phyloP scores from a whole-genome alignment of 129 eudicot species.

The sunflower (Helianthus annuus) region DNA sequence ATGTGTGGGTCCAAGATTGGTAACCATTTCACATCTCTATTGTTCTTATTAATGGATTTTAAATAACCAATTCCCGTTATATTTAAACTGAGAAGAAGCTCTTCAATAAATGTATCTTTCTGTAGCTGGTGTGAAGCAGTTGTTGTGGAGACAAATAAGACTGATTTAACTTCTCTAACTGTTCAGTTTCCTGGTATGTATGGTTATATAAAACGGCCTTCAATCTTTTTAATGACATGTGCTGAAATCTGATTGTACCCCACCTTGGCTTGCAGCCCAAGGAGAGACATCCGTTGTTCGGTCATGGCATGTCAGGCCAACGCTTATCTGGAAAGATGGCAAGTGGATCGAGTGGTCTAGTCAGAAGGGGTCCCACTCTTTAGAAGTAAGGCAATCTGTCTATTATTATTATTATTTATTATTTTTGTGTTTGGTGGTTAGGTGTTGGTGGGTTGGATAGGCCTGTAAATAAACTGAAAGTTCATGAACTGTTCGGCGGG shows the following conservation, averaged over 20 bases:
- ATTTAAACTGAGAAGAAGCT: background rate
- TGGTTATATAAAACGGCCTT: background rate
- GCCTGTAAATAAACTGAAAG: no score
- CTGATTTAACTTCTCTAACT: conserved; percentile 58
- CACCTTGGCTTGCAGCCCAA: conserved; percentile 49
- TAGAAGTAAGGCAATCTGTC: conserved; percentile 53
- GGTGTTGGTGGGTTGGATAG: no score
- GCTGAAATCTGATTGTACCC: conserved; percentile 8
- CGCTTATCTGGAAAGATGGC: conserved; percentile 68
- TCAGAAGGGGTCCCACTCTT: conserved; percentile 34
- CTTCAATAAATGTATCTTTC: background rate
- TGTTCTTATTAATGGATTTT: background rate
- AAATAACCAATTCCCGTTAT: background rate
- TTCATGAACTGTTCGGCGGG: no score
- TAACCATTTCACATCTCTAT: conserved; percentile 36
- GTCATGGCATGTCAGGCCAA: conserved; percentile 82
- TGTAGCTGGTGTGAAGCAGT: conserved; percentile 95
- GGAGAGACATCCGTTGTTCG: conserved; percentile 60
- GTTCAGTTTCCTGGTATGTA: conserved; percentile 79
- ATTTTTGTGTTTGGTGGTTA: background rate
- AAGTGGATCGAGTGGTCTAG: conserved; percentile 73
- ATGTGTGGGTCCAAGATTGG: conserved; percentile 79
- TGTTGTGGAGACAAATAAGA: conserved; percentile 64
- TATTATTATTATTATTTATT: background rate
- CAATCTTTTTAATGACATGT: background rate